These are phyloP conservation scores for Isatis lusitanica DNA, from an alignment of 441 rosid species.

Conservation along the genomic window DNA sequence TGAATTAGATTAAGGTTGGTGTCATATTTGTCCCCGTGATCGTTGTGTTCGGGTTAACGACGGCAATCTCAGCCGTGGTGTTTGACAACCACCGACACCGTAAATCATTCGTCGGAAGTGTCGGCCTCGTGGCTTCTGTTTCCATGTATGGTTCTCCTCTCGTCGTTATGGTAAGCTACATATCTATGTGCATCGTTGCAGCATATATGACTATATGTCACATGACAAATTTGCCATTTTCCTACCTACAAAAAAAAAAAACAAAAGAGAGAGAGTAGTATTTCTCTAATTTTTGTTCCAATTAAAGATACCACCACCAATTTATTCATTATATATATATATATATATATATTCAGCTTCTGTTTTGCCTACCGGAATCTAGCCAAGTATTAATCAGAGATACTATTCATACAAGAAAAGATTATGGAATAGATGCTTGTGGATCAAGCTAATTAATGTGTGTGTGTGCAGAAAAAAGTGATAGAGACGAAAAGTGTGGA, in stretches of 20 bases:
- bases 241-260: no score
- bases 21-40: conserved; percentile 38
- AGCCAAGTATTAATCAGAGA: neutral
- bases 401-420: neutral
- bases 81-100: conserved; percentile 65
- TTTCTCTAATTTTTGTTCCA: no score
- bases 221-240: neutral
- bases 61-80: conserved; percentile 43
- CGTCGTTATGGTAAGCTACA: conserved; percentile 59
- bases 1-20: conserved; percentile 58
- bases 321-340: no score
- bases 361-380: neutral
- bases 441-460: neutral
- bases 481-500: conserved; percentile 77
- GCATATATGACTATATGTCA: neutral
- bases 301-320: no score
- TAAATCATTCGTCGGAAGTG: conserved; percentile 56
- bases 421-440: neutral
- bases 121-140: conserved; percentile 60
- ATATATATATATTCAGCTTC: no score
- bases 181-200: neutral
- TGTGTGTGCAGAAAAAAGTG: conserved; percentile 63
- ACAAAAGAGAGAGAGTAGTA: no score
- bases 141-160: conserved; percentile 85
- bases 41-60: conserved; percentile 37